phyloP scores from a whole-genome alignment of 2,329 filamentous ascomycete genomes.

The Chrysoporthe cubensis region DNA sequence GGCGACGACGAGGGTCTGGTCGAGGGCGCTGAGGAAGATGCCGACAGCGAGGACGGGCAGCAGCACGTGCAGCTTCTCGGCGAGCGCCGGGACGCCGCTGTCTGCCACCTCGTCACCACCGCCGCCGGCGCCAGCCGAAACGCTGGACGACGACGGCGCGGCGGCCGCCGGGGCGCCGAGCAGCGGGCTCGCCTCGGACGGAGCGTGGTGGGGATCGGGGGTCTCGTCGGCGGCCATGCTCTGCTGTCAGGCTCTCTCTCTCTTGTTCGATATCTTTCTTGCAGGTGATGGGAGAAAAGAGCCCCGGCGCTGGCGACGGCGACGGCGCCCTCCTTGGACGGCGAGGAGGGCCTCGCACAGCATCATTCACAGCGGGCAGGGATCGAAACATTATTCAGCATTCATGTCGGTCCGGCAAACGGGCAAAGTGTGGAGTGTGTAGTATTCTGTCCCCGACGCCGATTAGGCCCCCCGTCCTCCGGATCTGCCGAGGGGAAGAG shows the following conservation, averaged over 20 bases:
- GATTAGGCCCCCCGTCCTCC: too few species aligned
- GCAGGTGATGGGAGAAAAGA: too few species aligned
- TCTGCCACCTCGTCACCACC: conserved; percentile 5
- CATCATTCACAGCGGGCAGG: too few species aligned
- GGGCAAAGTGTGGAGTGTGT: too few species aligned
- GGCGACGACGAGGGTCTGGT: conserved; percentile 78
- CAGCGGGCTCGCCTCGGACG: conserved; percentile 24
- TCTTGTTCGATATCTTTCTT: too few species aligned
- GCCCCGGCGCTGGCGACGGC: too few species aligned
- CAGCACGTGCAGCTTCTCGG: conserved; percentile 43
- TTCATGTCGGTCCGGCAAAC: too few species aligned
- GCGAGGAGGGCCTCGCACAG: too few species aligned
- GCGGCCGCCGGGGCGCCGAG: conserved; percentile 1
- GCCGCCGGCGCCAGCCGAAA: not conserved
- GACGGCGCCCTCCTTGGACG: too few species aligned
- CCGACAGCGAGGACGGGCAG: conserved; percentile 45
- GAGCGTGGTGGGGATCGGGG: not conserved
- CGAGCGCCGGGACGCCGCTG: conserved; percentile 36
- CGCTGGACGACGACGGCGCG: not conserved
- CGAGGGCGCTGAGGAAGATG: conserved; percentile 69
- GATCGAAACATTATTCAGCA: too few species aligned
- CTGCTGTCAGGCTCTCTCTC: not conserved
- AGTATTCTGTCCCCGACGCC: too few species aligned
- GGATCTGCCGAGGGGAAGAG: too few species aligned
- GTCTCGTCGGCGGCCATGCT: conserved; percentile 19